Evolutionary conservation across 176 grass and related monocot species (phyloP).

Genomic region (Musa itinerans): DNA sequence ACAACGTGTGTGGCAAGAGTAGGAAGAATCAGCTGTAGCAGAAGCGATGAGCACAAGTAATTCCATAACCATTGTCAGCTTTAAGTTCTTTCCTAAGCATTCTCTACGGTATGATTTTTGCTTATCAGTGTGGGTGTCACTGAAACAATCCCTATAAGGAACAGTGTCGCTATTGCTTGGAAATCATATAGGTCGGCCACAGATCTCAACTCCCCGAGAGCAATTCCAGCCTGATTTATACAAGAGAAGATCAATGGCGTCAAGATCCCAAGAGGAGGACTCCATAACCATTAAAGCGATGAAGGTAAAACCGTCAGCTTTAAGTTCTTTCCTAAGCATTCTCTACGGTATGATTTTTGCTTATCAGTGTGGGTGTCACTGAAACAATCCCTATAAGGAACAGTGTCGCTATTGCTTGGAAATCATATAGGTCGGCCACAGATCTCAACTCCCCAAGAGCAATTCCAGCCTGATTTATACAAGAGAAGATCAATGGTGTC

Average conservation of each 20-base stretch:
- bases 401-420: conserved; percentile 61
- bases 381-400: conserved; percentile 86
- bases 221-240: conserved; percentile 71
- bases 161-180: conserved; percentile 66
- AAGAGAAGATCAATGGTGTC: neutral
- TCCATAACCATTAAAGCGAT: too few relatives aligned
- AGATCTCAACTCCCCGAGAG: conserved; percentile 68
- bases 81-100: conserved; percentile 13
- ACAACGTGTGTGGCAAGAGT: too few relatives aligned
- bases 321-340: conserved; percentile 17
- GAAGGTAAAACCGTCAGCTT: conserved; percentile 6
- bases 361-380: conserved; percentile 64
- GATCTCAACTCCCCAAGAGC: conserved; percentile 75
- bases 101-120: conserved; percentile 52
- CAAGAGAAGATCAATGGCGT: neutral
- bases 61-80: too few relatives aligned
- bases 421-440: conserved; percentile 70
- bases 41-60: too few relatives aligned
- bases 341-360: conserved; percentile 54
- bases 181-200: conserved; percentile 75
- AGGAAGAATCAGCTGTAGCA: too few relatives aligned
- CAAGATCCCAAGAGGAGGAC: neutral
- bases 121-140: conserved; percentile 69
- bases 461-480: conserved; percentile 66
- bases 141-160: conserved; percentile 69